phyloP scores from a whole-genome alignment of 129 eudicot species.

The Escallonia rubra region DNA sequence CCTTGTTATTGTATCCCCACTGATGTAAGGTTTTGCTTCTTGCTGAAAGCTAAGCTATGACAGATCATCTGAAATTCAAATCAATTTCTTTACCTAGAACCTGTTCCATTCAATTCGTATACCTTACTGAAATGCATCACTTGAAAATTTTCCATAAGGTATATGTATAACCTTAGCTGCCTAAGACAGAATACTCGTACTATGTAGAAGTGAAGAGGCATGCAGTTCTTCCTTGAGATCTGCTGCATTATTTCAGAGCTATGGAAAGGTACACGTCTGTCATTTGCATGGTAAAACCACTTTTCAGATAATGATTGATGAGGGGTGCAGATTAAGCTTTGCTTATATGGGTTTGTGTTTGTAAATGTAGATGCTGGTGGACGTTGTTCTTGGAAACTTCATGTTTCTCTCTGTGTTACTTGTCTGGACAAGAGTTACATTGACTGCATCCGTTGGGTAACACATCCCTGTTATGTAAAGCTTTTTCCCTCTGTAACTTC shows the following conservation, averaged over 20 bases:
- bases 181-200: slow-evolving; percentile 48
- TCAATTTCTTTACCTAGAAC: background rate
- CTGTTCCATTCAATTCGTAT: background rate
- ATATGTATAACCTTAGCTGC: slow-evolving; percentile 39
- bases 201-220: slow-evolving; percentile 34
- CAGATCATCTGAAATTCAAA: background rate
- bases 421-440: slow-evolving; percentile 32
- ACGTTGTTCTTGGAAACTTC: slow-evolving; percentile 50
- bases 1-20: background rate
- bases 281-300: background rate
- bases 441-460: slow-evolving; percentile 39
- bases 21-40: no score
- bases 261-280: slow-evolving; percentile 42
- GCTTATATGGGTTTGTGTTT: slow-evolving; percentile 7
- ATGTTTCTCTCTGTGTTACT: slow-evolving; percentile 38
- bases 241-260: slow-evolving; percentile 29
- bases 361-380: slow-evolving; percentile 40
- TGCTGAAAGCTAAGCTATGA: background rate
- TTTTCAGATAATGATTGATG: background rate
- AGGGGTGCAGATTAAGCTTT: background rate
- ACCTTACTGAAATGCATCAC: background rate
- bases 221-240: slow-evolving; percentile 21
- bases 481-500: no score
- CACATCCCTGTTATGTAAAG: background rate
- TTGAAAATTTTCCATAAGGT: background rate